These are phyloP conservation scores for Tilletia caries DNA, from an alignment of 1,284 basidiomycete genomes.

Conservation along the genomic window DNA sequence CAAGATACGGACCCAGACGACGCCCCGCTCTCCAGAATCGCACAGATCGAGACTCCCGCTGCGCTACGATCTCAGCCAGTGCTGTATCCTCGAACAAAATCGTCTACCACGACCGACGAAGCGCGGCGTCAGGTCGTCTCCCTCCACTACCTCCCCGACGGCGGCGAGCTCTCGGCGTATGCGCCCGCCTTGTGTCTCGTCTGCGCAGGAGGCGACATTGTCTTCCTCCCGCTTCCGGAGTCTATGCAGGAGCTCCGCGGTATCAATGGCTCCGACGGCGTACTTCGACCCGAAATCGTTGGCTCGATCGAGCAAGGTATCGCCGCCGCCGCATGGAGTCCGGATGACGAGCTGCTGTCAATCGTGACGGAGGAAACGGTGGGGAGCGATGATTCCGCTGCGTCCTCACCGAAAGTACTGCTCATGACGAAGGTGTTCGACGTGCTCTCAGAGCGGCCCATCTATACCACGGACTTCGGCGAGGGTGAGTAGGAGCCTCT, in stretches of 20 bases:
- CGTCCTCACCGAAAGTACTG: slow-evolving; percentile 65
- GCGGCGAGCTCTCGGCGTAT: slow-evolving; percentile 33
- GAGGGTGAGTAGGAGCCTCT: slow-evolving; percentile 61
- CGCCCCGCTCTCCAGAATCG: neutral
- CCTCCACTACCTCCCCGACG: slow-evolving; percentile 42
- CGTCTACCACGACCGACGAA: neutral
- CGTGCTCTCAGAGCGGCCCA: slow-evolving; percentile 72
- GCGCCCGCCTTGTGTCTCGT: slow-evolving; percentile 41
- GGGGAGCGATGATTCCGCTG: slow-evolving; percentile 16
- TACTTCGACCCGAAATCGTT: slow-evolving; percentile 35
- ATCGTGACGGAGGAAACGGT: slow-evolving; percentile 55
- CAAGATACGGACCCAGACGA: neutral
- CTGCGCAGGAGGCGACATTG: slow-evolving; percentile 46
- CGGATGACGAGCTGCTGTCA: slow-evolving; percentile 79
- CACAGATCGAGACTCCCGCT: neutral
- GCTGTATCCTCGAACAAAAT: neutral
- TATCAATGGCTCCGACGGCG: neutral
- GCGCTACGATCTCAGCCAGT: neutral
- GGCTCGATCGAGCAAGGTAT: slow-evolving; percentile 84
- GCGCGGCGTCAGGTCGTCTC: slow-evolving; percentile 25
- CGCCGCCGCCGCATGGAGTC: slow-evolving; percentile 78
- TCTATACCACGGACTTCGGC: slow-evolving; percentile 76
- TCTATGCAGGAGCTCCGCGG: neutral
- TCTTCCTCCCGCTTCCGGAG: slow-evolving; percentile 29
- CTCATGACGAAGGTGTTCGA: slow-evolving; percentile 87